phyloP scores from a whole-genome alignment of 1,139 yeast species.

The Protomyces lactucae-debilis region DNA sequence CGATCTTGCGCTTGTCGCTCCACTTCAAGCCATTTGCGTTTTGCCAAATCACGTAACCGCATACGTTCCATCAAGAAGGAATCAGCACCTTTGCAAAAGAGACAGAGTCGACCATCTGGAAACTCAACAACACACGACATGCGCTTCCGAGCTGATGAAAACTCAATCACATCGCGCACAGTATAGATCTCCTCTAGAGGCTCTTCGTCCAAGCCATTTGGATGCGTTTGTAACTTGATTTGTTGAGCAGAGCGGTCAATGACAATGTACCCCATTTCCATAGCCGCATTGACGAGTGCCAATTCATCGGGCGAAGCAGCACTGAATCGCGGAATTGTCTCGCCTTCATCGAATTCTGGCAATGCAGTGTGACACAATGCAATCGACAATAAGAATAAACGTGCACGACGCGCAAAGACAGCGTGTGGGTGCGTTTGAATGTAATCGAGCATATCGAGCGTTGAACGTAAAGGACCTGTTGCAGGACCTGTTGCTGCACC shows the following conservation, averaged over 20 bases:
- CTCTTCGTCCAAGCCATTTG: constrained; percentile 67
- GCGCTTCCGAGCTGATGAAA: constrained; percentile 80
- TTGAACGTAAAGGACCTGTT: constrained; percentile 41
- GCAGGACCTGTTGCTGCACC: background rate
- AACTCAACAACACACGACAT: constrained; percentile 83
- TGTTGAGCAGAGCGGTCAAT: constrained; percentile 58
- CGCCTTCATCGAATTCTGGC: constrained; percentile 50
- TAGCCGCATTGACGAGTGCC: constrained; percentile 88
- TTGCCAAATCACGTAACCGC: constrained; percentile 55
- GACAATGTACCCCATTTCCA: constrained; percentile 85
- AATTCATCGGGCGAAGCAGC: constrained; percentile 96
- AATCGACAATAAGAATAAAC: constrained; percentile 70
- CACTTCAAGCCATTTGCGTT: constrained; percentile 58
- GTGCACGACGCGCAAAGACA: constrained; percentile 64
- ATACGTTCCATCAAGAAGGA: constrained; percentile 78
- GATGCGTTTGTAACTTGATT: constrained; percentile 69
- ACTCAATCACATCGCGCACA: constrained; percentile 75
- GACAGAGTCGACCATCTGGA: constrained; percentile 72
- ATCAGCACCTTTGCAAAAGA: constrained; percentile 94
- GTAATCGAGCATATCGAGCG: constrained; percentile 61
- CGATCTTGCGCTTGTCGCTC: constrained; percentile 57
- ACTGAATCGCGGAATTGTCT: constrained; percentile 64
- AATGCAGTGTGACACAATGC: constrained; percentile 88
- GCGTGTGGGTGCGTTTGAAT: constrained; percentile 69
- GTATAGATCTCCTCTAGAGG: constrained; percentile 66